Evolutionary conservation across 129 eudicot species (phyloP).

Genomic region (Pittosporum tobira): DNA sequence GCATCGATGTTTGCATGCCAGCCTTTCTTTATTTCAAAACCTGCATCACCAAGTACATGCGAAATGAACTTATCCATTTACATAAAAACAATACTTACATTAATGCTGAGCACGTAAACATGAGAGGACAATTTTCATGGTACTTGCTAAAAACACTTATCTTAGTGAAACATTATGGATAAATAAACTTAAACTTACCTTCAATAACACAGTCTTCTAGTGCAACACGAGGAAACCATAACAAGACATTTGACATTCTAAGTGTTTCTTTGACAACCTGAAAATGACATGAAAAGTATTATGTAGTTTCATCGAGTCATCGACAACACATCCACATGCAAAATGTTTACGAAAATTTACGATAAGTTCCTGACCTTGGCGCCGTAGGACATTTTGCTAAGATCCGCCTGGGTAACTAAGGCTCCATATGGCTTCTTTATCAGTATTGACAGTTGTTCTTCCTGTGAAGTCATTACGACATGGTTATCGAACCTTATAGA

Average conservation of each 20-base stretch:
- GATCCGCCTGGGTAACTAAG: constrained; percentile 34
- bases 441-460: constrained; percentile 38
- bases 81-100: too few species aligned
- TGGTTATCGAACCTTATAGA: neutral
- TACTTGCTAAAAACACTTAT: too few species aligned
- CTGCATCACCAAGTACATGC: constrained; percentile 19
- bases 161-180: neutral
- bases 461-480: constrained; percentile 26
- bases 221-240: constrained; percentile 58
- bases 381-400: constrained; percentile 47
- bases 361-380: constrained; percentile 37
- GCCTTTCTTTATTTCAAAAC: constrained; percentile 55
- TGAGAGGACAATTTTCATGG: too few species aligned
- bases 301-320: too few species aligned
- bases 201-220: constrained; percentile 37
- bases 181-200: constrained; percentile 18
- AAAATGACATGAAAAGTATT: too few species aligned
- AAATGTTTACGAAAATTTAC: too few species aligned
- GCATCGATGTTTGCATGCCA: constrained; percentile 57
- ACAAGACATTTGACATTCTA: constrained; percentile 47
- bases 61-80: too few species aligned
- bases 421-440: constrained; percentile 31
- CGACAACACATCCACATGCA: too few species aligned
- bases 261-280: constrained; percentile 57
- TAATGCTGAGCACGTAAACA: too few species aligned